Percentiles rank a stretch among this genome's conserved stretches.
phyloP scores from a whole-genome alignment of 1,284 basidiomycete species.

The Trichosporon faecale region DNA sequence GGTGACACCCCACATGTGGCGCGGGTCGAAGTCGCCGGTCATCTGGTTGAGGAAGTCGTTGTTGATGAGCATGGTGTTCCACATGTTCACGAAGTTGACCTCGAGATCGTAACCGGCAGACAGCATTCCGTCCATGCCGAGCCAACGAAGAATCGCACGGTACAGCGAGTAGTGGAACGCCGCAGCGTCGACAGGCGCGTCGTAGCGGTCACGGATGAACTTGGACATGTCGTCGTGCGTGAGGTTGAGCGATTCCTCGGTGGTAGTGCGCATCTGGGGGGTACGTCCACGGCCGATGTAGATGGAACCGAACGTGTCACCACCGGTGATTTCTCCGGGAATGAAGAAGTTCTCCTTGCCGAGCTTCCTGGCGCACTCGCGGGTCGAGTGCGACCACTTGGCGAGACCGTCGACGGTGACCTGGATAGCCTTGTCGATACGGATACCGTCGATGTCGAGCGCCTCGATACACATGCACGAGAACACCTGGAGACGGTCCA shows the following conservation, averaged over 20 bases:
- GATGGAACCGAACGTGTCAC: constrained; percentile 79
- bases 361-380: constrained; percentile 65
- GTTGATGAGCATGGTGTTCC: constrained; percentile 82
- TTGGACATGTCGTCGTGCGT: constrained; percentile 63
- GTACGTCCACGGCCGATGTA: constrained; percentile 85
- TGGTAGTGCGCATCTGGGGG: constrained; percentile 60
- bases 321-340: constrained; percentile 88
- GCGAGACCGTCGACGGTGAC: constrained; percentile 76
- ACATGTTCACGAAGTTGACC: constrained; percentile 74
- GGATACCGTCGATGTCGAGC: constrained; percentile 84
- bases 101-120: constrained; percentile 78
- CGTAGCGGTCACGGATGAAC: constrained; percentile 67
- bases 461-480: constrained; percentile 79
- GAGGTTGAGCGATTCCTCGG: constrained; percentile 60
- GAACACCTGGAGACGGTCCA: constrained; percentile 70
- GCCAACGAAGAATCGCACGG: constrained; percentile 72
- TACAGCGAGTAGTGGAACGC: constrained; percentile 92
- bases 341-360: constrained; percentile 85
- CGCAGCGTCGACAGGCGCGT: constrained; percentile 67
- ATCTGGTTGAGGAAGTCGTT: constrained; percentile 78
- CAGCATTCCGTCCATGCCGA: constrained; percentile 89
- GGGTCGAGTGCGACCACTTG: constrained; percentile 67
- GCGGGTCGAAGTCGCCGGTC: constrained; percentile 67
- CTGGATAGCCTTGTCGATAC: constrained; percentile 90
- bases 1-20: constrained; percentile 81